Evolutionary conservation across 495 filamentous ascomycete species (phyloP).

Genomic region (Xylaria nigripes): DNA sequence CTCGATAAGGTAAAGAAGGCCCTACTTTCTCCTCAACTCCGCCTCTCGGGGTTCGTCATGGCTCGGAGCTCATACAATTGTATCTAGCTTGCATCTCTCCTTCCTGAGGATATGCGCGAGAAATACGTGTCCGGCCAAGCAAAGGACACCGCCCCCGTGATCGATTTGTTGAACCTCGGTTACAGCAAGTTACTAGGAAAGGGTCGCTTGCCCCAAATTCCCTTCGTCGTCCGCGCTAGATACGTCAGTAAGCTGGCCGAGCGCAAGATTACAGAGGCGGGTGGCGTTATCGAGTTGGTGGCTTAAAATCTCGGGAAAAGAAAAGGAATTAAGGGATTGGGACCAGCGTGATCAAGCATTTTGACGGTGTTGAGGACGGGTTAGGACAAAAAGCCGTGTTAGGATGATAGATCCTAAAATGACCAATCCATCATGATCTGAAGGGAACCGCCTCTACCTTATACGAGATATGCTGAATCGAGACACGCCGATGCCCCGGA

Average conservation of each 20-base stretch:
- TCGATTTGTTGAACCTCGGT: conserved; percentile 84
- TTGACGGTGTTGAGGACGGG: conserved; percentile 6
- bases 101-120: conserved; percentile 76
- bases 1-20: conserved; percentile 67
- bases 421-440: conserved; percentile 6
- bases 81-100: conserved; percentile 67
- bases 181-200: conserved; percentile 94
- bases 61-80: conserved; percentile 33
- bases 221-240: conserved; percentile 78
- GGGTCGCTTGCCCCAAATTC: conserved; percentile 77
- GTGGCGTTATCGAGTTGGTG: conserved; percentile 85
- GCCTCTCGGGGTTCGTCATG: conserved; percentile 40
- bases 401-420: conserved; percentile 9
- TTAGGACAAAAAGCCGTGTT: background rate
- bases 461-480: background rate
- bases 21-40: background rate
- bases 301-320: conserved; percentile 49
- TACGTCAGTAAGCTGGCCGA: conserved; percentile 85
- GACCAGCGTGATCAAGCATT: conserved; percentile 2
- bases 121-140: conserved; percentile 66
- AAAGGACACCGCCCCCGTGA: conserved; percentile 75
- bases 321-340: background rate
- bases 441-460: background rate
- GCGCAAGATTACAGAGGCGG: conserved; percentile 90
- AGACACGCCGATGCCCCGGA: background rate